Evolutionary conservation across 2,329 filamentous ascomycete species (phyloP).

Genomic region (Exophiala lecanii-corni): DNA sequence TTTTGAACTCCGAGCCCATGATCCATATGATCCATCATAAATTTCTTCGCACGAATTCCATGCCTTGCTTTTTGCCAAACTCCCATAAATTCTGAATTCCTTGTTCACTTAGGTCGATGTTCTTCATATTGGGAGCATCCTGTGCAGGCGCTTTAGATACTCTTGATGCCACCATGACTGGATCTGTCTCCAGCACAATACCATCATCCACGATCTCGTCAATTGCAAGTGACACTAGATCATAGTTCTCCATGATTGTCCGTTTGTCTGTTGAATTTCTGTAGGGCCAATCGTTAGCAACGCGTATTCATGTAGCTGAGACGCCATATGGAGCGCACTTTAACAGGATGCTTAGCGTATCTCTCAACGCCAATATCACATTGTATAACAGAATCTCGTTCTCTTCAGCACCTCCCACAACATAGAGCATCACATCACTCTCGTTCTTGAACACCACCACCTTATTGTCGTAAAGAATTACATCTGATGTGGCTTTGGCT

Average conservation of each 20-base stretch:
- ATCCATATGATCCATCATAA: constrained; percentile 19
- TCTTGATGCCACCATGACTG: constrained; percentile 84
- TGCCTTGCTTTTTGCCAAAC: constrained; percentile 85
- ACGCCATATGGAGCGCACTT: constrained; percentile 67
- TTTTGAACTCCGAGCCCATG: neutral
- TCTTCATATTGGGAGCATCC: constrained; percentile 82
- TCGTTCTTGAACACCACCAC: constrained; percentile 98
- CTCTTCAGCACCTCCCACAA: constrained; percentile 86
- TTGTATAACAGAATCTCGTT: constrained; percentile 97
- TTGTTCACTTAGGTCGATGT: constrained; percentile 92
- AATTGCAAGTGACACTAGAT: constrained; percentile 85
- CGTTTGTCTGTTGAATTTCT: constrained; percentile 89
- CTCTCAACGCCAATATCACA: constrained; percentile 83
- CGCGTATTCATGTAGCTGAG: too few species aligned
- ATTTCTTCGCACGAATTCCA: constrained; percentile 77
- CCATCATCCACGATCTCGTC: constrained; percentile 95
- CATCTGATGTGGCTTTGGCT: constrained; percentile 88
- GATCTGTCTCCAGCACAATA: constrained; percentile 95
- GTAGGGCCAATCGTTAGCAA: too few species aligned
- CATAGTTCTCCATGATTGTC: constrained; percentile 98
- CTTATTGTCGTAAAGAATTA: constrained; percentile 95
- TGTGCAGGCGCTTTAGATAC: constrained; percentile 89
- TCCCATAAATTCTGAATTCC: constrained; percentile 91
- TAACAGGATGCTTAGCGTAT: constrained; percentile 83
- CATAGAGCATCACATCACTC: constrained; percentile 93